Evolutionary conservation across 345 rosid species (phyloP).

Genomic region (Boechera retrofracta): DNA sequence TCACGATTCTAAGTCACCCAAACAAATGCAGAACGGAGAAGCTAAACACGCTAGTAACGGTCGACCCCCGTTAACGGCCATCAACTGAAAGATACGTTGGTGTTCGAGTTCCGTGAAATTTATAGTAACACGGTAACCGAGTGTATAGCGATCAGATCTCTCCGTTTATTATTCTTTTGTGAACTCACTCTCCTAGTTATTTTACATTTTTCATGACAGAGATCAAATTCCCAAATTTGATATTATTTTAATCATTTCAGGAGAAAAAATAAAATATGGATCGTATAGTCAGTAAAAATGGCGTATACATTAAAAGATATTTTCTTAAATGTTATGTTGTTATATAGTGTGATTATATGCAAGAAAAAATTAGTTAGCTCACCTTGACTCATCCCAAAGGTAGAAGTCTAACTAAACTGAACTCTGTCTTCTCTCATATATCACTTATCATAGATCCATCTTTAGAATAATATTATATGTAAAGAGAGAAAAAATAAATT

Average conservation of each 20-base stretch:
- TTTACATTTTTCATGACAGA: neutral
- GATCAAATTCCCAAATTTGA: neutral
- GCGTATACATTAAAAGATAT: too few relatives aligned
- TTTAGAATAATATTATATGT: too few relatives aligned
- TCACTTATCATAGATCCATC: too few relatives aligned
- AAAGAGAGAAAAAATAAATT: too few relatives aligned
- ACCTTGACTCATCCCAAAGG: too few relatives aligned
- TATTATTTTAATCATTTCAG: neutral
- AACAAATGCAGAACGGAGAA: constrained; percentile 66
- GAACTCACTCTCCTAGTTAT: neutral
- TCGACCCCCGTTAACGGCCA: constrained; percentile 47
- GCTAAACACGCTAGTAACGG: constrained; percentile 55
- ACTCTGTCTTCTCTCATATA: too few relatives aligned
- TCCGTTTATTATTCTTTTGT: neutral
- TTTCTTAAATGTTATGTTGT: too few relatives aligned
- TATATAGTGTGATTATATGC: too few relatives aligned
- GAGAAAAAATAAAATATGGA: neutral
- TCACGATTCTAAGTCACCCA: constrained; percentile 68
- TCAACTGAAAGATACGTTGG: constrained; percentile 25
- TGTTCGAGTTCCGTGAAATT: constrained; percentile 31
- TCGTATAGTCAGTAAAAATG: too few relatives aligned
- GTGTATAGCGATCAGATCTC: constrained; percentile 28
- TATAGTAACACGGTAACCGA: constrained; percentile 33
- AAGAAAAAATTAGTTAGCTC: too few relatives aligned
- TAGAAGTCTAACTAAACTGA: too few relatives aligned